Conservation (phyloP, 1,284 basidiomycete genomes). For the Ceratobasidium sp. region DNA sequence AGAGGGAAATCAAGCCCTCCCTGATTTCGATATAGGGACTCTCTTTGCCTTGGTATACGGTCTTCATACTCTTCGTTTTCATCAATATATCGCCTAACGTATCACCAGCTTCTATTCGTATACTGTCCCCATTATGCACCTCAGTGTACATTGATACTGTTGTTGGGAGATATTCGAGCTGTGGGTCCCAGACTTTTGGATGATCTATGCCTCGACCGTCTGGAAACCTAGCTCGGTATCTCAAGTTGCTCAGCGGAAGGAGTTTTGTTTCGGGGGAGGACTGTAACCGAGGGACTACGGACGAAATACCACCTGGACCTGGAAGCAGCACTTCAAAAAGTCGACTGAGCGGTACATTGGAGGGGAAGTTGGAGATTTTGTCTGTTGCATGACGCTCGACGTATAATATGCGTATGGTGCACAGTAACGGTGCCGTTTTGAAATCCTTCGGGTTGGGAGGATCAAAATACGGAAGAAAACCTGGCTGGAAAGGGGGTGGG, state of each 20-base stretch:
- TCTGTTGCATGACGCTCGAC: conserved; percentile 12
- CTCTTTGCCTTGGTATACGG: not conserved
- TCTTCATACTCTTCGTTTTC: not conserved
- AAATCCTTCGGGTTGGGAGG: not conserved
- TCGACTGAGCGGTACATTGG: not conserved
- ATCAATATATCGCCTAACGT: not conserved
- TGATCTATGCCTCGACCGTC: not conserved
- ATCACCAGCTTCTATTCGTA: not conserved
- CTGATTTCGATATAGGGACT: conserved; percentile 9
- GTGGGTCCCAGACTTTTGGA: conserved; percentile 23
- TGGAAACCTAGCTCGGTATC: not conserved
- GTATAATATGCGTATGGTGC: not conserved
- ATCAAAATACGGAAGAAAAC: conserved; percentile 14
- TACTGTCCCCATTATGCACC: not conserved
- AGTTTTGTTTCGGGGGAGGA: not conserved
- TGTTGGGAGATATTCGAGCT: not conserved
- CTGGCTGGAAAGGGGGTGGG: not conserved
- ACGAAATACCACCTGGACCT: not conserved
- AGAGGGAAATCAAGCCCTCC: not conserved
- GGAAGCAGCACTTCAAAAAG: conserved; percentile 7
- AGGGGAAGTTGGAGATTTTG: conserved; percentile 15
- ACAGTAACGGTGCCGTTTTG: not conserved
- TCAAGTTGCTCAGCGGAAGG: not conserved
- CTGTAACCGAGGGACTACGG: not conserved
- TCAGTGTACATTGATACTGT: not conserved